These are phyloP conservation scores for Kodamaea derodonti DNA, from an alignment of 1,139 yeast genomes.

Conservation along the genomic window DNA sequence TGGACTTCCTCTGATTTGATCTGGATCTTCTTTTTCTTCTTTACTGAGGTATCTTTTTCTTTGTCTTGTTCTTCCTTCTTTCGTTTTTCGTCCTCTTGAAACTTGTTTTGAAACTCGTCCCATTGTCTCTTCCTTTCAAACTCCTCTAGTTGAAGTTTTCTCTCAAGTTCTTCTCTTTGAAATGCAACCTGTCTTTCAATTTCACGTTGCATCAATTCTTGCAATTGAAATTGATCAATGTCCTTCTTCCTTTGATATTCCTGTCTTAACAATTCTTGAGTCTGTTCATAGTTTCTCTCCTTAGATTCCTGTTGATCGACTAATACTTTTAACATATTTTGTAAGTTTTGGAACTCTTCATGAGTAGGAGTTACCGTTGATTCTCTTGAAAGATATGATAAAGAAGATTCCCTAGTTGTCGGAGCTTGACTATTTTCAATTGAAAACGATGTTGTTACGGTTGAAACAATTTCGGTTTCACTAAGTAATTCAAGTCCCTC, in stretches of 20 bases:
- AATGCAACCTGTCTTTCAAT: neutral
- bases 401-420: too few relatives aligned
- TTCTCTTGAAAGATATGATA: too few relatives aligned
- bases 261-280: slow-evolving; percentile 1
- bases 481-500: too few relatives aligned
- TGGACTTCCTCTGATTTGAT: too few relatives aligned
- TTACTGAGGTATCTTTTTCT: neutral
- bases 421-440: too few relatives aligned
- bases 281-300: neutral
- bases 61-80: neutral
- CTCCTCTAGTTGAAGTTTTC: neutral
- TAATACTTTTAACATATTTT: neutral
- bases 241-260: neutral
- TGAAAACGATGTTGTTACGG: too few relatives aligned
- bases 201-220: neutral
- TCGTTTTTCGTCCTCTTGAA: neutral
- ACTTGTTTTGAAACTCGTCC: neutral
- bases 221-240: slow-evolving; percentile 1
- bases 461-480: too few relatives aligned
- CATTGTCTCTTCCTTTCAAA: neutral
- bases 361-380: neutral
- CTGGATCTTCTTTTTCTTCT: neutral
- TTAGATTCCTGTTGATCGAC: neutral
- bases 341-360: slow-evolving; percentile 1
- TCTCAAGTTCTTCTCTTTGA: neutral